Conservation (phyloP, 2,329 filamentous ascomycete genomes). For the Aspergillus japonicus region DNA sequence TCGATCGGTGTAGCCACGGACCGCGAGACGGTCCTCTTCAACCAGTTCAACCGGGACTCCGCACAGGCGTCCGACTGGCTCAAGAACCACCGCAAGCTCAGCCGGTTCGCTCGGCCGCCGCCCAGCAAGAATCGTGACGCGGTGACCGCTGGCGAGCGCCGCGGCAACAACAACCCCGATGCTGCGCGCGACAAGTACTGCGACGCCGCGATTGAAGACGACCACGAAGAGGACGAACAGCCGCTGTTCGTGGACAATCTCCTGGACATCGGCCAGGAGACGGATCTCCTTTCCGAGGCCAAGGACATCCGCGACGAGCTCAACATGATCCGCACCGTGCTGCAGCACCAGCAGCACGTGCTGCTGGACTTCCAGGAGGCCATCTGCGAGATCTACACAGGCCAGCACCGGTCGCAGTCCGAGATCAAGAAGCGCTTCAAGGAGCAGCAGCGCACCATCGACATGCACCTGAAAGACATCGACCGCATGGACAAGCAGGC, state of each 20-base stretch:
- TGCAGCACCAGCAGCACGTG: constrained; percentile 40
- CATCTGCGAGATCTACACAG: constrained; percentile 36
- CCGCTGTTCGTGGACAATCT: constrained; percentile 48
- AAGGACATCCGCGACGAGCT: constrained; percentile 69
- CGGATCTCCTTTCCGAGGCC: constrained; percentile 60
- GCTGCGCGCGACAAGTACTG: neutral
- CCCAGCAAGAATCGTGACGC: constrained; percentile 8
- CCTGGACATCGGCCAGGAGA: constrained; percentile 59
- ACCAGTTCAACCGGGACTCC: constrained; percentile 59
- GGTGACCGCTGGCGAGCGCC: neutral
- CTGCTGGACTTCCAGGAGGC: constrained; percentile 36
- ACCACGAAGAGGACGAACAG: constrained; percentile 35
- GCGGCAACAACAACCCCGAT: neutral
- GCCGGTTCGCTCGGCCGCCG: constrained; percentile 31
- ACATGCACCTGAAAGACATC: constrained; percentile 60
- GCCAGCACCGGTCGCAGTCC: constrained; percentile 38
- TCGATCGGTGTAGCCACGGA: constrained; percentile 57
- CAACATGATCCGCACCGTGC: constrained; percentile 55
- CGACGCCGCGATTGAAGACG: constrained; percentile 30
- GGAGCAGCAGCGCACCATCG: constrained; percentile 59
- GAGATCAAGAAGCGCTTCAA: constrained; percentile 56
- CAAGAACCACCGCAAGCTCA: constrained; percentile 48
- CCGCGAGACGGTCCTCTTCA: constrained; percentile 59
- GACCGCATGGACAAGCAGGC: constrained; percentile 64
- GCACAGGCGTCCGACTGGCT: constrained; percentile 57